A percentile compares a stretch with the other conserved stretches of the same genome.
These are phyloP conservation scores for Alternaria sp. DNA, from an alignment of 2,329 filamentous ascomycete species.

Conservation along the genomic window DNA sequence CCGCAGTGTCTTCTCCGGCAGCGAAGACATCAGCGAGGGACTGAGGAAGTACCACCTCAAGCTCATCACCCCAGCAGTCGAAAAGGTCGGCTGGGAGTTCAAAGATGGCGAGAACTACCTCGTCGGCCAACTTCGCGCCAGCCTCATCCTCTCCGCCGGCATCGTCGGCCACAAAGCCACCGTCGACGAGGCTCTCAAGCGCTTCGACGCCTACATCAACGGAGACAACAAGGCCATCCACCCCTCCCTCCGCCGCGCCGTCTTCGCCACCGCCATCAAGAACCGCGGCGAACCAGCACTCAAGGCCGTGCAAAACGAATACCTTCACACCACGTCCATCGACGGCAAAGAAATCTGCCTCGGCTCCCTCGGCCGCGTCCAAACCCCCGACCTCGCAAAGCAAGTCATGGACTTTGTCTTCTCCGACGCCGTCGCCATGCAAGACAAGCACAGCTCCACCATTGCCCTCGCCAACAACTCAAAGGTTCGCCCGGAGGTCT, in stretches of 20 bases:
- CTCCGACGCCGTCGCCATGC: slow-evolving; percentile 81
- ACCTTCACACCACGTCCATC: slow-evolving; percentile 79
- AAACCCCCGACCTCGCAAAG: slow-evolving; percentile 70
- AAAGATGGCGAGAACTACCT: slow-evolving; percentile 80
- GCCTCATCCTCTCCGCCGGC: slow-evolving; percentile 78
- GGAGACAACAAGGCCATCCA: slow-evolving; percentile 73
- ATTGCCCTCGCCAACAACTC: slow-evolving; percentile 74
- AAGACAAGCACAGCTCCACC: slow-evolving; percentile 87
- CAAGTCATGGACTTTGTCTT: slow-evolving; percentile 76
- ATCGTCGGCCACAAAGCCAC: slow-evolving; percentile 76
- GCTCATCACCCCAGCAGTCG: slow-evolving; percentile 75
- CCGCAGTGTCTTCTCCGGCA: slow-evolving; percentile 83
- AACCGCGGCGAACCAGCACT: slow-evolving; percentile 74
- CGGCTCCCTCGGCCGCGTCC: slow-evolving; percentile 74
- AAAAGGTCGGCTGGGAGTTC: slow-evolving; percentile 86
- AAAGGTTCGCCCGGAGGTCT: slow-evolving; percentile 74
- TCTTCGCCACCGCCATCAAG: slow-evolving; percentile 80
- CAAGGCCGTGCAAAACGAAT: slow-evolving; percentile 82
- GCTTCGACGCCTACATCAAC: slow-evolving; percentile 80
- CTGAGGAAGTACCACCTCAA: slow-evolving; percentile 80
- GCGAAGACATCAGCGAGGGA: slow-evolving; percentile 72
- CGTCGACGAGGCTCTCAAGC: slow-evolving; percentile 74
- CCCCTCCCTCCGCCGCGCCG: slow-evolving; percentile 77
- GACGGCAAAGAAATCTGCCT: slow-evolving; percentile 91
- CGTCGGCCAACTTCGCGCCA: slow-evolving; percentile 79